Base-by-base conservation (phyloP, 2,329 filamentous ascomycete genomes). In the Penicillium hordei region DNA sequence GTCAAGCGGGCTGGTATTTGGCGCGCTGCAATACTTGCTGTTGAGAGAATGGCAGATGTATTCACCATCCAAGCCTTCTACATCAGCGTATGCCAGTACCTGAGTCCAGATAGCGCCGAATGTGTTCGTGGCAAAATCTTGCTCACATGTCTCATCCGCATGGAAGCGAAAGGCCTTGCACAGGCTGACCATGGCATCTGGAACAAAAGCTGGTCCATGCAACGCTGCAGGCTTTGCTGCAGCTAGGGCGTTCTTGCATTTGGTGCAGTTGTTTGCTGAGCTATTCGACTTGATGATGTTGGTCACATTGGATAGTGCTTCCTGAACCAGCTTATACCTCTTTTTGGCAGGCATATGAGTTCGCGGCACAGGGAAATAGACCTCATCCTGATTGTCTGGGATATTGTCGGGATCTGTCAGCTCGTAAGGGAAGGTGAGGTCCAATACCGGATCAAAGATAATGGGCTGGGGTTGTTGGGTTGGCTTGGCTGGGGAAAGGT, bases 71-170 rank as follows among this genome's bases (percentile, higher is more conserved):
- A 80, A 72, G 9, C 82, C 83, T 21, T 73, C 72, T 9, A 85
- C 75, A 65, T 86, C 77, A 8, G 82, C 82, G 43, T 79, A 74
- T 3, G 80, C 77, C 33, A 86, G 71, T 2, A 86, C 74, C 63
- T 86, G 83, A 5, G 83, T 83, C 82, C 82, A 86, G 54, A 83
- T 76, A 1, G 81, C 79, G 19, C 84, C 83, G 60, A 81, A 83
- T 17, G 73, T 80, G 17, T 72, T 69, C 2, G 77, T 75, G 1
- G 76, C 72, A 57, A 81, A 86, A 42, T 76, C 76, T 23, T 76
- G 72, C 51, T 77, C 72, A 63, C 84, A 86, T 0, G 76, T 76
- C 12, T 71, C 64, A 58, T 81, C 79, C 0, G 78, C 76, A n/a
- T 75, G 68, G 56, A 83, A 81, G 7, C 70, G 65, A 12, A 77